Evolutionary conservation across 1,284 basidiomycete species (phyloP).

Genomic region (Porodaedalea pini): DNA sequence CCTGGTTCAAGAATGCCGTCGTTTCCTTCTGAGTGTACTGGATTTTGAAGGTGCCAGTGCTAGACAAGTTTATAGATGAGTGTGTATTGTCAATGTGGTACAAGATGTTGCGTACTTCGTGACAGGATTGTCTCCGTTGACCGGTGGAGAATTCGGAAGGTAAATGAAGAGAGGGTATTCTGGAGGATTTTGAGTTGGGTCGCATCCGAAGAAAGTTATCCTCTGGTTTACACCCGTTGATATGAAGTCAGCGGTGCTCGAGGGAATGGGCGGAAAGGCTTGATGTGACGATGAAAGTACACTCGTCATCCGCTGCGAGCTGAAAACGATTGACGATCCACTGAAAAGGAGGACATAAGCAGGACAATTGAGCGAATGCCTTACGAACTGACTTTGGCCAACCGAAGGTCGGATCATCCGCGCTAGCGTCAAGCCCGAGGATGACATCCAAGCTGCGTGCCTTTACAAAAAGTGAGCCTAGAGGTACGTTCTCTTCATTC

Average conservation of each 20-base stretch:
- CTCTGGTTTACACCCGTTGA: slow-evolving; percentile 62
- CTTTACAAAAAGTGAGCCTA: slow-evolving; percentile 61
- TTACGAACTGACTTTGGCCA: slow-evolving; percentile 62
- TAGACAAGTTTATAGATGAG: slow-evolving; percentile 27
- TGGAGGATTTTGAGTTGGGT: slow-evolving; percentile 45
- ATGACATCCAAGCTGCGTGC: slow-evolving; percentile 63
- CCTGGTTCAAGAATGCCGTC: slow-evolving; percentile 51
- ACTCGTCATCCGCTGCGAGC: slow-evolving; percentile 40
- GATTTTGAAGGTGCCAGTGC: slow-evolving; percentile 48
- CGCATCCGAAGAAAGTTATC: slow-evolving; percentile 76
- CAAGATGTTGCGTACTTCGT: slow-evolving; percentile 47
- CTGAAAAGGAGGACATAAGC: slow-evolving; percentile 32
- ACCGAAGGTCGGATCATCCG: slow-evolving; percentile 48
- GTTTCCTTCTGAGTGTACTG: slow-evolving; percentile 47
- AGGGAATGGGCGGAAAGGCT: slow-evolving; percentile 60
- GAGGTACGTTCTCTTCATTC: slow-evolving; percentile 62
- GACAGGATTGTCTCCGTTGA: slow-evolving; percentile 52
- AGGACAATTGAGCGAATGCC: neutral
- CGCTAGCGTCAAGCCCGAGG: slow-evolving; percentile 64
- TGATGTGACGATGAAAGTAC: slow-evolving; percentile 54
- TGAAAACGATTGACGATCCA: slow-evolving; percentile 44
- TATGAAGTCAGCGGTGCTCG: slow-evolving; percentile 50
- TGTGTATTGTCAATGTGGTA: too few species aligned
- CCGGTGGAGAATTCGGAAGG: slow-evolving; percentile 61
- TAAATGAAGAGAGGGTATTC: slow-evolving; percentile 59